Conservation (phyloP, 2,329 filamentous ascomycete species). For the Tolypocladium capitatum region DNA sequence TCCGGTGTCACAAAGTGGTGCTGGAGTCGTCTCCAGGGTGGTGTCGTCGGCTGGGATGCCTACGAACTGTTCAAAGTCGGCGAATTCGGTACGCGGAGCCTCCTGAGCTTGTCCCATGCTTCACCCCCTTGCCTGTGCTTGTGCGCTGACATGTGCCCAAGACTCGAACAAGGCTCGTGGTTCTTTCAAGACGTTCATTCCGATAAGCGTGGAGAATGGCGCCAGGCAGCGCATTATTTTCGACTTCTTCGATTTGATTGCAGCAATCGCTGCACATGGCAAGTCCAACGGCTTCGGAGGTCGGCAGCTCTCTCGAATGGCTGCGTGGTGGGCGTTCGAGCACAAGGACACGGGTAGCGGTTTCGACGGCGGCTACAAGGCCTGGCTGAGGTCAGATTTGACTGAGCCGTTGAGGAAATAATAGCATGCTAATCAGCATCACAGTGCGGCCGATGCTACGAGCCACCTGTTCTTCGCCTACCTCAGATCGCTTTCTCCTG, state of each 20-base stretch:
- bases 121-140: neutral
- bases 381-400: conserved; percentile 61
- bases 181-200: conserved; percentile 93
- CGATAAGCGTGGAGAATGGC: conserved; percentile 79
- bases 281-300: conserved; percentile 90
- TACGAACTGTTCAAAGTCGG: conserved; percentile 94
- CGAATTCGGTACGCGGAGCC: conserved; percentile 56
- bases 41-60: conserved; percentile 91
- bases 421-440: conserved; percentile 1
- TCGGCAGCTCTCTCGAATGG: conserved; percentile 85
- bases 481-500: conserved; percentile 77
- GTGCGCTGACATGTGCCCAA: conserved; percentile 20
- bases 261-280: conserved; percentile 81
- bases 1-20: conserved; percentile 97
- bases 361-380: conserved; percentile 87
- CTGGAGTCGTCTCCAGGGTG: conserved; percentile 83
- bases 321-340: conserved; percentile 98
- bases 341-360: conserved; percentile 76
- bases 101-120: neutral
- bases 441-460: conserved; percentile 81
- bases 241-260: conserved; percentile 88
- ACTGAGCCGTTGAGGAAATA: neutral
- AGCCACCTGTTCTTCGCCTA: conserved; percentile 98
- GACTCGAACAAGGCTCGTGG: conserved; percentile 86
- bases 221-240: conserved; percentile 81